Percentiles rank a stretch among this genome's conserved stretches.
phyloP scores from a whole-genome alignment of 2,329 filamentous ascomycete species.

The Microcyclospora pomicola region DNA sequence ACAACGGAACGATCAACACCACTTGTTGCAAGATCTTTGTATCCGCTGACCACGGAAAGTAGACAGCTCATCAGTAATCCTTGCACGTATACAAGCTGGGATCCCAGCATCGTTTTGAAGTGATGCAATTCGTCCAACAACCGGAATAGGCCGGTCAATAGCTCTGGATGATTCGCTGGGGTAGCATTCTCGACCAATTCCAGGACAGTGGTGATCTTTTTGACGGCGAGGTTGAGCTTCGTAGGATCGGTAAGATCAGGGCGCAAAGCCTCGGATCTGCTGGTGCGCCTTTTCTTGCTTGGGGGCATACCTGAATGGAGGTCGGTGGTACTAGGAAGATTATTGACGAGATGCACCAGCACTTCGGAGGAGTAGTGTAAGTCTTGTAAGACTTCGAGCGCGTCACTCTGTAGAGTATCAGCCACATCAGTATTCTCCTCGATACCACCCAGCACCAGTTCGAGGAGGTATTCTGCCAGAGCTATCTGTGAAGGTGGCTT shows the following conservation, averaged over 20 bases:
- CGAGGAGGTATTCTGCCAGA: slow-evolving; percentile 49
- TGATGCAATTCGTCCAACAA: slow-evolving; percentile 78
- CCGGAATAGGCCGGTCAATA: slow-evolving; percentile 69
- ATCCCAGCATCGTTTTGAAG: slow-evolving; percentile 65
- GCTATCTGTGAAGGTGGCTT: slow-evolving; percentile 48
- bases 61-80: slow-evolving; percentile 71
- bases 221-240: slow-evolving; percentile 54
- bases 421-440: slow-evolving; percentile 15
- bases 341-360: slow-evolving; percentile 57
- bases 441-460: slow-evolving; percentile 39
- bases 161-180: slow-evolving; percentile 58
- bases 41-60: slow-evolving; percentile 67
- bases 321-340: slow-evolving; percentile 58
- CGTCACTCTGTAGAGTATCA: slow-evolving; percentile 37
- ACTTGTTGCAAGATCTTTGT: slow-evolving; percentile 36
- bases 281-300: slow-evolving; percentile 67
- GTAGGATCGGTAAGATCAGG: slow-evolving; percentile 48
- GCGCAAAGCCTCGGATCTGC: slow-evolving; percentile 46
- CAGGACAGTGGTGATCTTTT: slow-evolving; percentile 71
- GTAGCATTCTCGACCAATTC: slow-evolving; percentile 75
- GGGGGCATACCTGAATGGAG: slow-evolving; percentile 58
- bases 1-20: slow-evolving; percentile 64
- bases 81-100: slow-evolving; percentile 81
- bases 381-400: slow-evolving; percentile 57
- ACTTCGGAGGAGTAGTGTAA: slow-evolving; percentile 62